phyloP scores from a whole-genome alignment of 345 rosid genomes.

The Lagerstroemia speciosa region DNA sequence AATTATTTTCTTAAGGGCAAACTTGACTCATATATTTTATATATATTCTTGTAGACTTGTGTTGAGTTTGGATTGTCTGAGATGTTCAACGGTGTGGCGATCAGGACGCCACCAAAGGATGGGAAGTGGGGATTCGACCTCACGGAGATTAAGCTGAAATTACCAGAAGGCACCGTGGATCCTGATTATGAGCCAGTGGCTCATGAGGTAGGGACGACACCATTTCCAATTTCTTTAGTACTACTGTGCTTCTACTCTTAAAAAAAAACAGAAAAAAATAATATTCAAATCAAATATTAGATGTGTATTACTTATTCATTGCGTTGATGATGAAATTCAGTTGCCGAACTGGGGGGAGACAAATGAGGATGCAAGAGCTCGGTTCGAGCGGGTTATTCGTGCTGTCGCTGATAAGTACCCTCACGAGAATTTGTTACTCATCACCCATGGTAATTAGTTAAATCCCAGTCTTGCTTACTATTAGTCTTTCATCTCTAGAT shows the following conservation, averaged over 20 bases:
- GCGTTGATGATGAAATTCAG: slow-evolving; percentile 21
- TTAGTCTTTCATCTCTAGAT: no score
- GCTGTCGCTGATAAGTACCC: slow-evolving; percentile 73
- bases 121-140: slow-evolving; percentile 46
- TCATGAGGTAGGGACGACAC: slow-evolving; percentile 31
- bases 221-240: no score
- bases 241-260: no score
- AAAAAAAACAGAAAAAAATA: no score
- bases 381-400: slow-evolving; percentile 46
- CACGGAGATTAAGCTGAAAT: slow-evolving; percentile 46
- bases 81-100: slow-evolving; percentile 53
- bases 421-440: slow-evolving; percentile 61
- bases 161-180: slow-evolving; percentile 65
- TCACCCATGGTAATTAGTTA: slow-evolving; percentile 52
- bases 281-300: no score
- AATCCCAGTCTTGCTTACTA: neutral
- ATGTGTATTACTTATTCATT: no score
- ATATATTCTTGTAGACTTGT: slow-evolving; percentile 33
- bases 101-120: slow-evolving; percentile 53
- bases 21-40: neutral
- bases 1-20: no score
- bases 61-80: slow-evolving; percentile 77
- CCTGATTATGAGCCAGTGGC: slow-evolving; percentile 31
- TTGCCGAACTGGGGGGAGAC: slow-evolving; percentile 74
- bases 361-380: slow-evolving; percentile 27